Percentiles rank a stretch among this genome's conserved stretches.
Evolutionary conservation across 768 basidiomycete genomes (phyloP).

Genomic region (Podaxis carcinomalis): DNA sequence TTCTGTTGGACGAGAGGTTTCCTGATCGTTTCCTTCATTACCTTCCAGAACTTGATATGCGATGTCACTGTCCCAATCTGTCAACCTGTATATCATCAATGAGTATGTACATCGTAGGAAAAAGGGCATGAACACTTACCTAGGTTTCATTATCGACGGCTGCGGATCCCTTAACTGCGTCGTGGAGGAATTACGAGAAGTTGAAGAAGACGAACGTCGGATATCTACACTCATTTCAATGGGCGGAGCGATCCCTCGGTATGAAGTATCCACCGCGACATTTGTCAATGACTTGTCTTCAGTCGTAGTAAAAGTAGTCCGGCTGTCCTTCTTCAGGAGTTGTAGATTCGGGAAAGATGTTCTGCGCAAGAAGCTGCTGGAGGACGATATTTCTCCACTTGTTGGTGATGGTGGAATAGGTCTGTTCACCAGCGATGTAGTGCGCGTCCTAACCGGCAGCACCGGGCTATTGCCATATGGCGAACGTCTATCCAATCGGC

Average conservation of each 20-base stretch:
- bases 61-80: background rate
- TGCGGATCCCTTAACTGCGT: background rate
- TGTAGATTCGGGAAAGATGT: conserved; percentile 16
- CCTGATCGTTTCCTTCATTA: background rate
- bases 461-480: background rate
- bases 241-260: background rate
- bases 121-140: background rate
- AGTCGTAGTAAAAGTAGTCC: background rate
- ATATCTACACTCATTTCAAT: background rate
- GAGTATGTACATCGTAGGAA: background rate
- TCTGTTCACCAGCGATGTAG: background rate
- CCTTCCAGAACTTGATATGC: background rate
- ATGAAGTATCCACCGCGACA: background rate
- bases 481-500: background rate
- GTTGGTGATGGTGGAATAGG: background rate
- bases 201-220: background rate
- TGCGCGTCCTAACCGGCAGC: background rate
- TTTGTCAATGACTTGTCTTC: background rate
- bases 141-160: background rate
- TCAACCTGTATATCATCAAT: background rate
- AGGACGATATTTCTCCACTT: conserved; percentile 13
- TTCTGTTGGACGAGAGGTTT: background rate
- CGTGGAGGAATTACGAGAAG: background rate
- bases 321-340: background rate
- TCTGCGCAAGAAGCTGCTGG: conserved; percentile 16